phyloP scores from a whole-genome alignment of 352 stramenopile species.

The Globisporangium echinulatum region DNA sequence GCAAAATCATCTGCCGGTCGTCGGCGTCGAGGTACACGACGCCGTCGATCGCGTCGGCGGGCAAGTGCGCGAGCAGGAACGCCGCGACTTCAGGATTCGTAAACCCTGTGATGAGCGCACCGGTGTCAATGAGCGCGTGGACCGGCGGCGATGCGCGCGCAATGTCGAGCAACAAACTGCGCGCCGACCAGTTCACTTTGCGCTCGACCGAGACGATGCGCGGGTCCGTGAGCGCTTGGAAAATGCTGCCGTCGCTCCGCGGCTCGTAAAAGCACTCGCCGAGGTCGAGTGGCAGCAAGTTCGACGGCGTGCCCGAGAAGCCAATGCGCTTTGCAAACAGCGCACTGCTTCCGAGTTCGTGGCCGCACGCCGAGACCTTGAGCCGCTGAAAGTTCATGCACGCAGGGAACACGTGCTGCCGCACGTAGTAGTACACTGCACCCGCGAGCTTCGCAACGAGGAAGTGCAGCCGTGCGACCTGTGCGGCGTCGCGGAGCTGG shows the following conservation, averaged over 20 bases:
- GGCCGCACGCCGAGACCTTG: slow-evolving; percentile 98
- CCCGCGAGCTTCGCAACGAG: slow-evolving; percentile 92
- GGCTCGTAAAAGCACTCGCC: slow-evolving; percentile 98
- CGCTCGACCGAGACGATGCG: slow-evolving; percentile 85
- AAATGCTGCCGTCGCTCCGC: slow-evolving; percentile 97
- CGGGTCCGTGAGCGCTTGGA: slow-evolving; percentile 94
- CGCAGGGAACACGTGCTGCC: slow-evolving; percentile 98
- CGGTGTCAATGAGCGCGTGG: slow-evolving; percentile 89
- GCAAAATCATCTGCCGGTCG: slow-evolving; percentile 89
- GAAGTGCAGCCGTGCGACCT: slow-evolving; percentile 93
- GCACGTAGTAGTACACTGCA: slow-evolving; percentile 97
- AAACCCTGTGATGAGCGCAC: slow-evolving; percentile 88
- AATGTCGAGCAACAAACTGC: slow-evolving; percentile 75
- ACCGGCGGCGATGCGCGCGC: slow-evolving; percentile 60
- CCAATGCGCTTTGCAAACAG: slow-evolving; percentile 97
- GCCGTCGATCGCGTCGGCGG: slow-evolving; percentile 68
- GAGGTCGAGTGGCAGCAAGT: slow-evolving; percentile 98
- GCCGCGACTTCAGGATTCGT: slow-evolving; percentile 86
- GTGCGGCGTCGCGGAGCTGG: slow-evolving; percentile 94
- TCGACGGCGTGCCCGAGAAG: slow-evolving; percentile 98
- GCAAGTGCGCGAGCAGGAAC: slow-evolving; percentile 74
- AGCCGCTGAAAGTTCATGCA: slow-evolving; percentile 98
- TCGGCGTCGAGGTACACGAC: slow-evolving; percentile 89
- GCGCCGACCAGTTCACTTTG: slow-evolving; percentile 78
- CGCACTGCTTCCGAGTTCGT: slow-evolving; percentile 98